Evolutionary conservation across 2,329 filamentous ascomycete genomes (phyloP).

Genomic region (Fulvia fulva): DNA sequence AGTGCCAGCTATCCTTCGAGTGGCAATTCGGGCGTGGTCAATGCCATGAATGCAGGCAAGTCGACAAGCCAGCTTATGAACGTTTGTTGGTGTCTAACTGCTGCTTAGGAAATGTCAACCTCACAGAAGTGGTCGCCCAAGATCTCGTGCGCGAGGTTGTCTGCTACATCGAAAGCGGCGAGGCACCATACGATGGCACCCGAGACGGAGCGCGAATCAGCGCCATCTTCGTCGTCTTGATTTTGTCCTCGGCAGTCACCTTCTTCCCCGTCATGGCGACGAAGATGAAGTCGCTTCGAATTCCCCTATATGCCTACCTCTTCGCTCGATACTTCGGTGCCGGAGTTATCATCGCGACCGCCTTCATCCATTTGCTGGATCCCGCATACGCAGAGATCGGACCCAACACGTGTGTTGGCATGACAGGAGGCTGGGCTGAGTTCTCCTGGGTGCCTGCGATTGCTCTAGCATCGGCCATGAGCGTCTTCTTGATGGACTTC

Average conservation of each 20-base stretch:
- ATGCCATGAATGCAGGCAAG: background rate
- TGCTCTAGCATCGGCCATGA: constrained; percentile 45
- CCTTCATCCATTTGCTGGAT: constrained; percentile 42
- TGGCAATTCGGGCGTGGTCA: background rate
- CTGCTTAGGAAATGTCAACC: constrained; percentile 14
- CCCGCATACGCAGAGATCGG: constrained; percentile 31
- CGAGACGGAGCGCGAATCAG: constrained; percentile 40
- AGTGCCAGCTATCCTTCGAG: background rate
- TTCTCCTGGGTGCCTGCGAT: constrained; percentile 54
- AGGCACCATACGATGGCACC: constrained; percentile 54
- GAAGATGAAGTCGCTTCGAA: constrained; percentile 35
- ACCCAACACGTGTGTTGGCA: constrained; percentile 48
- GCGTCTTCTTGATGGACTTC: constrained; percentile 52
- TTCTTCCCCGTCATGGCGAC: constrained; percentile 48
- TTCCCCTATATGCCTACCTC: constrained; percentile 44
- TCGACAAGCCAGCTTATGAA: background rate
- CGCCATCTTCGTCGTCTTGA: constrained; percentile 44
- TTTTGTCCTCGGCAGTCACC: constrained; percentile 40
- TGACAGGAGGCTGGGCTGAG: constrained; percentile 50
- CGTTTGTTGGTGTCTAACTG: background rate
- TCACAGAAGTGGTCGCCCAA: constrained; percentile 13
- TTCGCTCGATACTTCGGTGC: constrained; percentile 48
- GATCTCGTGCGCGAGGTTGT: constrained; percentile 11
- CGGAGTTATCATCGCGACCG: constrained; percentile 47
- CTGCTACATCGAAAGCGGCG: constrained; percentile 19